Percentiles rank a stretch among this genome's conserved stretches.
Conservation (phyloP, 495 filamentous ascomycete species). For the Penicillium subrubescens region DNA sequence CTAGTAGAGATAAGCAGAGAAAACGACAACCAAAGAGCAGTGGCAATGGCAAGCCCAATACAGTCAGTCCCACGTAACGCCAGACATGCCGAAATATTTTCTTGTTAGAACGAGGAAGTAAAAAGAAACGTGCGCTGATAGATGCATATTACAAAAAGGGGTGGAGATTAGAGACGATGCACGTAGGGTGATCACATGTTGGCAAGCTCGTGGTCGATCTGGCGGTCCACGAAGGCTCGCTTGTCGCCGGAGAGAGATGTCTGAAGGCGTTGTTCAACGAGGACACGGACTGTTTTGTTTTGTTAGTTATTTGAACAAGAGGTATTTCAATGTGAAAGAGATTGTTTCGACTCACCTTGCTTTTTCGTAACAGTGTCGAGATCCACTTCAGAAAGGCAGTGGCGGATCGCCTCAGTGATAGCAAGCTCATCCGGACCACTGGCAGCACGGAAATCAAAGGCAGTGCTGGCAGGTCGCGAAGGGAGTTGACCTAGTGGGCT, state of each 20-base stretch:
- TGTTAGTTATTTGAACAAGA: slow-evolving; percentile 17
- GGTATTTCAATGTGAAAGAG: neutral
- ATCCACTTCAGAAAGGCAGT: slow-evolving; percentile 85
- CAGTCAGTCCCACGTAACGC: slow-evolving; percentile 24
- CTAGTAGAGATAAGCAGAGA: neutral
- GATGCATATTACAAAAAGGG: slow-evolving; percentile 25
- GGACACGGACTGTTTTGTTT: slow-evolving; percentile 62
- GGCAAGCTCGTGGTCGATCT: slow-evolving; percentile 91
- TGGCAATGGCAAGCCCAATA: slow-evolving; percentile 7
- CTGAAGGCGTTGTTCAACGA: slow-evolving; percentile 91
- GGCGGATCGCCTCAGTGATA: slow-evolving; percentile 82
- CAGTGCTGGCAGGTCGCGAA: slow-evolving; percentile 65
- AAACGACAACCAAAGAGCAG: slow-evolving; percentile 5
- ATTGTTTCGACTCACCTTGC: slow-evolving; percentile 58
- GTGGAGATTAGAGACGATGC: neutral
- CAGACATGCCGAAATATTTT: slow-evolving; percentile 32
- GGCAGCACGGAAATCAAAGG: slow-evolving; percentile 68
- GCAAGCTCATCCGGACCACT: slow-evolving; percentile 69
- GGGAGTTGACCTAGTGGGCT: slow-evolving; percentile 50
- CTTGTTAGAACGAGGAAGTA: slow-evolving; percentile 7
- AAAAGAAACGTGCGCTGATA: slow-evolving; percentile 20
- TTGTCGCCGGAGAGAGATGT: slow-evolving; percentile 82
- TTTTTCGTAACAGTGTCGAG: slow-evolving; percentile 97
- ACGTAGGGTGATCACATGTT: slow-evolving; percentile 68
- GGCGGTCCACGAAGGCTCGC: slow-evolving; percentile 79